Conservation (phyloP, 2,329 filamentous ascomycete genomes). For the Ophiostoma ips region DNA sequence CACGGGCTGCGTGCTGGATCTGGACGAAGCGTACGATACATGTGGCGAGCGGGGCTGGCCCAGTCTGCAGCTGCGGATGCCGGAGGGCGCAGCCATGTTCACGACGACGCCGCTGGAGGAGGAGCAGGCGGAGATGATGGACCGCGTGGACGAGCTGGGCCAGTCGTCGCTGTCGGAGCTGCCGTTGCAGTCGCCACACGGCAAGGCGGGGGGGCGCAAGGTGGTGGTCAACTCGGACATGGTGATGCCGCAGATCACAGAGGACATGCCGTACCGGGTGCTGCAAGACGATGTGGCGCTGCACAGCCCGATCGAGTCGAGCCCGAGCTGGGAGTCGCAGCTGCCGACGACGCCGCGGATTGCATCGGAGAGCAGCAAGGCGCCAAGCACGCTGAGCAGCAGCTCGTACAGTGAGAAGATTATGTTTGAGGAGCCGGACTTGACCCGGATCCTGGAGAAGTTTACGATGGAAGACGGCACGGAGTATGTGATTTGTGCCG, state of each 20-base stretch:
- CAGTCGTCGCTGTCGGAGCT: not conserved
- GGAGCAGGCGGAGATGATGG: slow-evolving; percentile 1
- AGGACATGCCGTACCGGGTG: slow-evolving; percentile 12
- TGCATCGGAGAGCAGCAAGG: not conserved
- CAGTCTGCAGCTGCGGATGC: slow-evolving; percentile 14
- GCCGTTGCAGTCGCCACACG: not conserved
- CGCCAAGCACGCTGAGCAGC: slow-evolving; percentile 1
- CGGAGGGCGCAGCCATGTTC: slow-evolving; percentile 8
- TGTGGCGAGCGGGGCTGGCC: slow-evolving; percentile 16
- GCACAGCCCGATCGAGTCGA: slow-evolving; percentile 9
- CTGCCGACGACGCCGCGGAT: slow-evolving; percentile 5
- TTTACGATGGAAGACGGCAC: slow-evolving; percentile 11
- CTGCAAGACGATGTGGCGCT: slow-evolving; percentile 12
- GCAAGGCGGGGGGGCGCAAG: slow-evolving; percentile 4
- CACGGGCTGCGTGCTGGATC: slow-evolving; percentile 16
- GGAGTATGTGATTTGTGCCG: slow-evolving; percentile 8
- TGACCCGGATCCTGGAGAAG: slow-evolving; percentile 9
- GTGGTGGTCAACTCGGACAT: slow-evolving; percentile 7
- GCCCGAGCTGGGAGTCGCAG: slow-evolving; percentile 5
- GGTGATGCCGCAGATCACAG: slow-evolving; percentile 3
- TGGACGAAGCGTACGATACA: slow-evolving; percentile 16
- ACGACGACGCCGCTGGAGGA: slow-evolving; percentile 6
- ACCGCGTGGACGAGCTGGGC: not conserved
- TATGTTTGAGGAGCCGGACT: slow-evolving; percentile 8
- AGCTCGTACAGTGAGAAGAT: slow-evolving; percentile 5